Base-by-base conservation (phyloP, 352 stramenopile species). In the Phytophthora sansomeana region DNA sequence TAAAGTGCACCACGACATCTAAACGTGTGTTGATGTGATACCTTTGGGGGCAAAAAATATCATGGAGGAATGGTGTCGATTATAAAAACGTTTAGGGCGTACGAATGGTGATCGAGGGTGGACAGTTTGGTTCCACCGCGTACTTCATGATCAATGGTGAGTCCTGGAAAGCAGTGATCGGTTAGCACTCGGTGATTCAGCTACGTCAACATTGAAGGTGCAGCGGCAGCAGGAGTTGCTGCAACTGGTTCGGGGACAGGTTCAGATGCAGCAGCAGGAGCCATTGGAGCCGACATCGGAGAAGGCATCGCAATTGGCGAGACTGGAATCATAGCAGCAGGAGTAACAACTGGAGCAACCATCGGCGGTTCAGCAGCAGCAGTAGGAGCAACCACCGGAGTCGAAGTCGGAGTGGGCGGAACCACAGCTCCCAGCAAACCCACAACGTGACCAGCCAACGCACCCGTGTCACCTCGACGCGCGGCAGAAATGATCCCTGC, bases 1-100 rank as follows among this genome's bases (percentile, higher is more conserved):
- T 26, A 58, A 76, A 38, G 35, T 46, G 10, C 49, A 70, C n/a
- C 32, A 52, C 24, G 29, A 13, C 14, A 35, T 73, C 21, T 59
- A 36, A 43, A 13, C 21, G n/a, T 3, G 13, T 16, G n/a, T 41
- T 10, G 9, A 7, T 6, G 13, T n/a, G n/a, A n/a, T n/a, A n/a
- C n/a, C n/a, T n/a, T n/a, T n/a, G n/a, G n/a, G n/a, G 30, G 6
- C 21, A 17, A 21, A 33, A n/a, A 21, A 4, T 41, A 21, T 5
- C 13, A 14, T 10, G 50, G 28, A 32, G 19, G 4, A 19, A n/a
- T 44, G 44, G 10, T 33, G 14, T 32, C 6, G 4, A 39, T 52
- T 51, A 29, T 59, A 41, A 17, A 35, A 48, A 30, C 41, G 9
- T 9, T 50, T 46, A 59, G 48, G 36, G 43, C 30, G 1, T 41